Percentiles rank a stretch among this genome's conserved stretches.
These are phyloP conservation scores for Hypoxylon fragiforme DNA, from an alignment of 495 filamentous ascomycete species.

Conservation along the genomic window DNA sequence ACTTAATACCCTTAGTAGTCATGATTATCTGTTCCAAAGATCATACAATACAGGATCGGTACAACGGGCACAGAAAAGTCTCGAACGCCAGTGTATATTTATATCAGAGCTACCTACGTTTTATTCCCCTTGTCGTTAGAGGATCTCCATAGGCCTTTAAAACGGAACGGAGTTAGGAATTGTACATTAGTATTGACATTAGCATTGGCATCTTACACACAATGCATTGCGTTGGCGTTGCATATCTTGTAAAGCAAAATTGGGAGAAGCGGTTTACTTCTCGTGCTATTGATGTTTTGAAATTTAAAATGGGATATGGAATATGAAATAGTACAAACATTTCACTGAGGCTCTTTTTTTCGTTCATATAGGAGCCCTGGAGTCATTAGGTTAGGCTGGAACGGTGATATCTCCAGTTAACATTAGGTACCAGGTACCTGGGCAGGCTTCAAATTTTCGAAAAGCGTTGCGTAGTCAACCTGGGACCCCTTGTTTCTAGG, in stretches of 20 bases:
- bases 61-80: constrained; percentile 14
- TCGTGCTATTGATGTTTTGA: not conserved
- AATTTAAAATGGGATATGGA: no score
- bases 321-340: no score
- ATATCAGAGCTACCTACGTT: no score
- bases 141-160: constrained; percentile 2
- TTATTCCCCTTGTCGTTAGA: constrained; percentile 12
- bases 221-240: constrained; percentile 36
- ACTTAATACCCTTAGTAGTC: not conserved
- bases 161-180: constrained; percentile 1
- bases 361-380: no score
- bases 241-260: constrained; percentile 17
- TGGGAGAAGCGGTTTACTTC: constrained; percentile 14
- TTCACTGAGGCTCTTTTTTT: no score
- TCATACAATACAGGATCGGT: constrained; percentile 5
- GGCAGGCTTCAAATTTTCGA: constrained; percentile 7
- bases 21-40: constrained; percentile 1
- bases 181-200: constrained; percentile 27
- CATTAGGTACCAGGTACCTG: no score
- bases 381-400: no score
- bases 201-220: constrained; percentile 28
- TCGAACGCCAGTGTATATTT: constrained; percentile 20
- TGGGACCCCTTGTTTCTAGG: constrained; percentile 8
- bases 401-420: no score
- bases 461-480: constrained; percentile 19